Percentiles rank a stretch among this genome's conserved stretches.
Conservation (phyloP, 768 basidiomycete genomes). For the Kwoniella botswanensis region DNA sequence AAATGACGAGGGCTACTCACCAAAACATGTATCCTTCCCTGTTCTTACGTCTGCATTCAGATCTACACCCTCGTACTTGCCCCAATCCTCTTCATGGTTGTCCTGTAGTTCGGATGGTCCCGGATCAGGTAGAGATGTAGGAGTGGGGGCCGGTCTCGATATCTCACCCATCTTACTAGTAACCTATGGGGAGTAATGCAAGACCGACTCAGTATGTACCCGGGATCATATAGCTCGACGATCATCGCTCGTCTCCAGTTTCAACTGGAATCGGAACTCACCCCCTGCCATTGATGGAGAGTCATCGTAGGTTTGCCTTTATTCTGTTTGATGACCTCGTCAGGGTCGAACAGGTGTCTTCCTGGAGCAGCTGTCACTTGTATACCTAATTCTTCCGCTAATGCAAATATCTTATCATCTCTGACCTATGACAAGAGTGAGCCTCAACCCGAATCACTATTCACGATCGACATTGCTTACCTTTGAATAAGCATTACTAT, state of each 20-base stretch:
- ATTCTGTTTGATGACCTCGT: slow-evolving; percentile 52
- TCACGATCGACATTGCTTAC: background rate
- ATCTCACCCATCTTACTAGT: slow-evolving; percentile 50
- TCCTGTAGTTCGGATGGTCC: slow-evolving; percentile 36
- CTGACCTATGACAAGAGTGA: slow-evolving; percentile 19
- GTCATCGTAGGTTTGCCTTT: slow-evolving; percentile 56
- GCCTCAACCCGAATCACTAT: no score
- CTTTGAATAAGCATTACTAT: slow-evolving; percentile 54
- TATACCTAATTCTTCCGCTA: slow-evolving; percentile 49
- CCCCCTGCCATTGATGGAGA: slow-evolving; percentile 53
- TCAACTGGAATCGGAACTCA: slow-evolving; percentile 27
- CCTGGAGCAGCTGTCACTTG: slow-evolving; percentile 55
- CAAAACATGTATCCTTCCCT: slow-evolving; percentile 48
- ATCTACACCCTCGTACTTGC: slow-evolving; percentile 27
- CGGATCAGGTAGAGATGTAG: slow-evolving; percentile 48
- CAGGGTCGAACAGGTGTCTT: slow-evolving; percentile 58
- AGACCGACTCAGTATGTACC: background rate
- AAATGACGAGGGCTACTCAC: slow-evolving; percentile 22
- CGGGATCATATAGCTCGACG: background rate
- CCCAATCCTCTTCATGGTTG: slow-evolving; percentile 27
- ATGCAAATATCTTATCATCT: slow-evolving; percentile 48
- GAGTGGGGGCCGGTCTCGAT: slow-evolving; percentile 40
- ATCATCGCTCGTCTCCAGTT: no score
- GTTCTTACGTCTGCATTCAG: slow-evolving; percentile 47
- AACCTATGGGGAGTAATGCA: slow-evolving; percentile 27